Base-by-base conservation (phyloP, 2,329 filamentous ascomycete genomes). In the Helotiales sp. region DNA sequence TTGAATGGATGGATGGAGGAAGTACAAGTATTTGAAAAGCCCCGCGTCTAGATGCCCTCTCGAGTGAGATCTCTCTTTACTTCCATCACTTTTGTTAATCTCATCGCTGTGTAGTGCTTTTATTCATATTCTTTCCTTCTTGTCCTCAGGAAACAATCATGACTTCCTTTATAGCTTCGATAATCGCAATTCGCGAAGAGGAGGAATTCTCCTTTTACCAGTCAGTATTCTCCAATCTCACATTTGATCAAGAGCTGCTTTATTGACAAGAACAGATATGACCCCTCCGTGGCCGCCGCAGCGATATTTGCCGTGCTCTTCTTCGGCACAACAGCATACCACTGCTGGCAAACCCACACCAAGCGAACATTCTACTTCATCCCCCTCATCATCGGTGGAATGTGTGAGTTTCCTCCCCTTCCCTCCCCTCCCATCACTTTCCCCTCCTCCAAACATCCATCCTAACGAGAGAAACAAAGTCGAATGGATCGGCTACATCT, bases 231-330 rank as follows among this genome's bases (percentile, higher is more conserved):
- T 76, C 63, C 78, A 76, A 65, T 74, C 78, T 6, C 75, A 45
- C 67, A 30, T 5, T 32, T 10, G 8, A n/a, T 30, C 4, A 50
- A 8, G 22, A 7, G 26, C n/a, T 17, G 22, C 13, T n/a, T 47
- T 20, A 49, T 11, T 49, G 5, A 20, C 10, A 34, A 77, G 28
- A 20, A 10, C 57, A 77, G 78, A 55, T 86, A 86, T 70, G 74
- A 80, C 40, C 84, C 84, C 1, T 84, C 81, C 4, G 71, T 81
- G 7, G 75, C 77, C 0, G 79, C 80, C 2, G 84, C 84, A 2
- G 74, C 79, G 11, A 71, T 82, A 26, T 81, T 82, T 58, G 70
- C 79, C 11, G 66, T 79, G 7, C 59, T 78, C 13, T 81, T 81
- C 69, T 26, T 74, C 13, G 43, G 60, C 13, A 64, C 70, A 0